phyloP scores from a whole-genome alignment of 768 basidiomycete species.

The Obba rivulosa region DNA sequence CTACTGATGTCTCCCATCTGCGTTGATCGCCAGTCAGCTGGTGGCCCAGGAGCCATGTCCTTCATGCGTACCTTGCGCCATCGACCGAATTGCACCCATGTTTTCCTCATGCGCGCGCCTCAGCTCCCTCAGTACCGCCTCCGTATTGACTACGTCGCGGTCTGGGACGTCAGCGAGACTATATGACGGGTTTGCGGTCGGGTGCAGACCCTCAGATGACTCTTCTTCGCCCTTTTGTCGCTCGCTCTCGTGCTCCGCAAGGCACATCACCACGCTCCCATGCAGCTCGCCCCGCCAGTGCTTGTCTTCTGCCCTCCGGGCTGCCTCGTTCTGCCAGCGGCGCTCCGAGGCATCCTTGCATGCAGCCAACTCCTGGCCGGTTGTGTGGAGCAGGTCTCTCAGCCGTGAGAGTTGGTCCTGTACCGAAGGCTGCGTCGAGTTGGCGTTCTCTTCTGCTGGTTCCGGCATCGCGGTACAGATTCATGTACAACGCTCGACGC shows the following conservation, averaged over 20 bases:
- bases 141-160: background rate
- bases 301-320: background rate
- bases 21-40: constrained; percentile 1
- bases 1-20: background rate
- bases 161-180: background rate
- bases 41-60: background rate
- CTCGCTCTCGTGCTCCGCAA: background rate
- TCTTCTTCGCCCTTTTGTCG: background rate
- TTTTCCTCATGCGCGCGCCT: background rate
- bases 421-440: background rate
- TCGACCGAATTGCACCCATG: background rate
- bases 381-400: background rate
- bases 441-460: too few species aligned
- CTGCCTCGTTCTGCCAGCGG: background rate
- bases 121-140: background rate
- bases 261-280: background rate
- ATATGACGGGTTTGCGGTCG: background rate
- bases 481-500: too few species aligned
- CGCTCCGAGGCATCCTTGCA: background rate
- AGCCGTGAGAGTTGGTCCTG: constrained; percentile 2
- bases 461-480: too few species aligned
- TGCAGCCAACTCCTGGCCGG: background rate
- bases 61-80: background rate
- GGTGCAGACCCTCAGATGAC: background rate
- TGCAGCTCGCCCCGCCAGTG: background rate